Base-by-base conservation (phyloP, 192 early-diverging fungal genomes). In the Irineochytrium annulatum region DNA sequence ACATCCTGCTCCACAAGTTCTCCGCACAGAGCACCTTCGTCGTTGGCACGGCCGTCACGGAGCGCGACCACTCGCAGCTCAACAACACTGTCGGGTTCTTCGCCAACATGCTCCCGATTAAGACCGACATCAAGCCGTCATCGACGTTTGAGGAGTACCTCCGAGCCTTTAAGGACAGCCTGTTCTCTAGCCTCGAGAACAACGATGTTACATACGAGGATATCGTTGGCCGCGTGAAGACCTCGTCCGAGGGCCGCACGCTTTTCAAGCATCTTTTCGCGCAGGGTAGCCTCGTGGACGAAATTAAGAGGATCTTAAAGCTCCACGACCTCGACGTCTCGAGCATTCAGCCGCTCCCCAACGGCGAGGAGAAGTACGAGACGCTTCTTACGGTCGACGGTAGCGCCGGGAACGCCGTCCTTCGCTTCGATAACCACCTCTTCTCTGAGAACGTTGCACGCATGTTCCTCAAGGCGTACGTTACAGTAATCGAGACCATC, bases 121-220 rank as follows among this genome's bases (percentile, higher is more conserved):
- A 24, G 4, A 6, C 26, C 5, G 4, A 46, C 4, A 44, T 58
- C 56, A 28, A 8, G 5, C 6, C 34, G 4, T 27, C 5, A 22
- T 19, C 13, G n/a, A 8, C 35, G 4, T 46, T 58, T 27, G 13
- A 5, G 5, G 35, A 58, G 6, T 58, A 44, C 39, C 5, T 58
- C 19, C 5, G 3, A 13, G 35, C 3, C 6, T 8, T 58, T 13
- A 17, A 29, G 3, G 17, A 43, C 56, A 43, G 14, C 5, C 44
- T 4, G 13, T 19, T 58, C 4, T 34, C 33, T 24, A 4, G 5
- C 17, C 14, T 58, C 3, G 13, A 27, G n/a, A 58, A 58, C 56
- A 39, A 27, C 3, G 57, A 59, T 28, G 57, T 59, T 2, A 39
- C 57, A 2, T 59, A 28, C 20, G 57, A 59, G 57, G 34, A 57